Conservation (phyloP, 352 stramenopile genomes). For the Phytophthora pisi region DNA sequence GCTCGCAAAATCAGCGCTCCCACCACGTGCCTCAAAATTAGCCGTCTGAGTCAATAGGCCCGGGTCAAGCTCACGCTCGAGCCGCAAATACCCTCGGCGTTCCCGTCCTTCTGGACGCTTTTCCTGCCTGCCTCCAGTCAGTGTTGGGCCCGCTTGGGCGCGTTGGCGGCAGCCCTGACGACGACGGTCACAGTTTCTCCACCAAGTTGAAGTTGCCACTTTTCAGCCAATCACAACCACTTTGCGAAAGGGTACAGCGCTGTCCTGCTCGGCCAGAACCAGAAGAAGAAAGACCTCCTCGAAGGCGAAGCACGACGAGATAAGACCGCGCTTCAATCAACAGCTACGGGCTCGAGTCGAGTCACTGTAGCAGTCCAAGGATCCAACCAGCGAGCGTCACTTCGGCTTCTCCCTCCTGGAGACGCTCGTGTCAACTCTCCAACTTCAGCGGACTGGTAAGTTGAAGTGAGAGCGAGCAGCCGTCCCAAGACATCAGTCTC, state of each 20-base stretch:
- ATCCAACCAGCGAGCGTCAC: conserved; percentile 10
- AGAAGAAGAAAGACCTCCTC: conserved; percentile 30
- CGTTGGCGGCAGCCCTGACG: not conserved
- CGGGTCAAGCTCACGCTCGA: not conserved
- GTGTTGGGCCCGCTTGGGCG: not conserved
- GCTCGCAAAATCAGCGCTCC: conserved; percentile 6
- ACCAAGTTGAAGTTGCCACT: conserved; percentile 40
- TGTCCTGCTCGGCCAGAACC: conserved; percentile 30
- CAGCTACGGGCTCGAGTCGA: conserved; percentile 5
- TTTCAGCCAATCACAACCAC: conserved; percentile 2
- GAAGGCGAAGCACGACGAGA: conserved; percentile 23
- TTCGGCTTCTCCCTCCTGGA: conserved; percentile 18
- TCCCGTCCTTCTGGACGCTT: conserved; percentile 11
- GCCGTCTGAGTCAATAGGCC: not conserved
- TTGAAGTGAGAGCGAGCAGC: conserved; percentile 21
- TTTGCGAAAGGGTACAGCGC: conserved; percentile 31
- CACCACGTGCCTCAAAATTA: conserved; percentile 13
- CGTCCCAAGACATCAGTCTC: conserved; percentile 9
- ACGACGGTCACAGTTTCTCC: not conserved
- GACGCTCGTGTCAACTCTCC: not conserved
- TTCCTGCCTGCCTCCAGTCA: not conserved
- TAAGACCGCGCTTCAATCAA: conserved; percentile 11
- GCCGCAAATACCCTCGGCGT: not conserved
- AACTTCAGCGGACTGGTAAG: conserved; percentile 19
- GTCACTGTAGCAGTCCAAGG: not conserved